phyloP scores from a whole-genome alignment of 306 rosid genomes.

The Hylodesmum podocarpum region DNA sequence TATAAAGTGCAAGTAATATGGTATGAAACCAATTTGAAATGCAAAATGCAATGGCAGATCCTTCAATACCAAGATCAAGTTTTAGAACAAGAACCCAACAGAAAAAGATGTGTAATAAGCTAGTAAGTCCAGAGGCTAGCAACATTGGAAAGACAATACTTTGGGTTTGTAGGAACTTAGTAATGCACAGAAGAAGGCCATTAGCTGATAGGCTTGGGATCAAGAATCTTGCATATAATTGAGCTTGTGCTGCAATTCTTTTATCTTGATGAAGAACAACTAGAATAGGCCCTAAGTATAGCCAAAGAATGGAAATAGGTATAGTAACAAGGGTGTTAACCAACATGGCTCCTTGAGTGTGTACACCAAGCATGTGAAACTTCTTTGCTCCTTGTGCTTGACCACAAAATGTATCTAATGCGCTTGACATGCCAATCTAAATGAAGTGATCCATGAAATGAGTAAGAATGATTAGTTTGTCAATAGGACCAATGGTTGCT shows the following conservation, averaged over 20 bases:
- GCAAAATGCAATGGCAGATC: slow-evolving; percentile 60
- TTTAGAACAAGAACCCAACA: slow-evolving; percentile 65
- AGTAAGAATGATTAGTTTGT: neutral
- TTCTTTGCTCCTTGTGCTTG: slow-evolving; percentile 76
- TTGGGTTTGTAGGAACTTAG: slow-evolving; percentile 64
- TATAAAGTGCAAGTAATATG: slow-evolving; percentile 44
- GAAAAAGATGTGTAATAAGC: slow-evolving; percentile 39
- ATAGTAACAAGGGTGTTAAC: slow-evolving; percentile 43
- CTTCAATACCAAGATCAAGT: slow-evolving; percentile 57
- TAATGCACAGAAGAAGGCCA: slow-evolving; percentile 56
- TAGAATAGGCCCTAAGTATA: slow-evolving; percentile 47
- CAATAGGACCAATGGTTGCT: too few species aligned
- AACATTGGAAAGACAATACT: slow-evolving; percentile 74
- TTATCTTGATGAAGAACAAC: slow-evolving; percentile 51
- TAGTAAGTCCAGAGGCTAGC: slow-evolving; percentile 42
- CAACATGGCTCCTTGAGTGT: slow-evolving; percentile 64
- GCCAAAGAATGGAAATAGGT: slow-evolving; percentile 49
- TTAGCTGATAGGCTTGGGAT: slow-evolving; percentile 65
- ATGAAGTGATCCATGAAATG: neutral
- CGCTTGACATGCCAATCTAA: slow-evolving; percentile 71
- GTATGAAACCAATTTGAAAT: slow-evolving; percentile 62
- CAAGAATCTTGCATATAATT: slow-evolving; percentile 47
- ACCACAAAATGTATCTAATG: slow-evolving; percentile 74
- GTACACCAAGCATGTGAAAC: slow-evolving; percentile 60
- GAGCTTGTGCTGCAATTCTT: slow-evolving; percentile 52